These are phyloP conservation scores for Mycena chlorophos DNA, from an alignment of 768 basidiomycete species.

Conservation along the genomic window DNA sequence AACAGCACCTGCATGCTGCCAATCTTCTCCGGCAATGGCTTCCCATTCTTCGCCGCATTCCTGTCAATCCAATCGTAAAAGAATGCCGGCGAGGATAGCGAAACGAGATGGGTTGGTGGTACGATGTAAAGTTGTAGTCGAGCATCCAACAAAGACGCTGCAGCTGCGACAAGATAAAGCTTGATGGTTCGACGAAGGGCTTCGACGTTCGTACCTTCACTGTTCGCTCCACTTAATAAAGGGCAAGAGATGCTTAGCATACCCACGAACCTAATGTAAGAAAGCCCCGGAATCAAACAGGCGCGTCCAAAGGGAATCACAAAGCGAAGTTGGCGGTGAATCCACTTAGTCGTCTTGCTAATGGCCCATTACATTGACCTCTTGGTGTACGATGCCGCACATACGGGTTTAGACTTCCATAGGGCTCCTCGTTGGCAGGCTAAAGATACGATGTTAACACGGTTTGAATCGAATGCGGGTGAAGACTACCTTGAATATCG, in stretches of 20 bases:
- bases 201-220: conserved; percentile 8
- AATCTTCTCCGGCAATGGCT: conserved; percentile 81
- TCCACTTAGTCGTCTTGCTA: conserved; percentile 80
- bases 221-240: neutral
- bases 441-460: no score
- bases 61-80: conserved; percentile 93
- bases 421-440: conserved; percentile 78
- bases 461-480: no score
- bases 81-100: conserved; percentile 81
- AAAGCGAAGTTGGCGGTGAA: conserved; percentile 86
- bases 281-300: conserved; percentile 84
- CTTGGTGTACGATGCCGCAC: no score
- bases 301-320: conserved; percentile 88
- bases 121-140: conserved; percentile 78
- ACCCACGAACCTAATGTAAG: conserved; percentile 4
- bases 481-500: no score
- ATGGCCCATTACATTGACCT: neutral
- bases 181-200: no score
- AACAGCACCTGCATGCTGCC: conserved; percentile 90
- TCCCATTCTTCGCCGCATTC: conserved; percentile 79
- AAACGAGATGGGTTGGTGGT: conserved; percentile 81
- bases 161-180: conserved; percentile 53
- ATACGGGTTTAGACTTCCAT: conserved; percentile 86
- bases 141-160: conserved; percentile 79
- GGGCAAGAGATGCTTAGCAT: neutral